These are phyloP conservation scores for Globisporangium uncinulatum DNA, from an alignment of 352 stramenopile species.

Conservation along the genomic window DNA sequence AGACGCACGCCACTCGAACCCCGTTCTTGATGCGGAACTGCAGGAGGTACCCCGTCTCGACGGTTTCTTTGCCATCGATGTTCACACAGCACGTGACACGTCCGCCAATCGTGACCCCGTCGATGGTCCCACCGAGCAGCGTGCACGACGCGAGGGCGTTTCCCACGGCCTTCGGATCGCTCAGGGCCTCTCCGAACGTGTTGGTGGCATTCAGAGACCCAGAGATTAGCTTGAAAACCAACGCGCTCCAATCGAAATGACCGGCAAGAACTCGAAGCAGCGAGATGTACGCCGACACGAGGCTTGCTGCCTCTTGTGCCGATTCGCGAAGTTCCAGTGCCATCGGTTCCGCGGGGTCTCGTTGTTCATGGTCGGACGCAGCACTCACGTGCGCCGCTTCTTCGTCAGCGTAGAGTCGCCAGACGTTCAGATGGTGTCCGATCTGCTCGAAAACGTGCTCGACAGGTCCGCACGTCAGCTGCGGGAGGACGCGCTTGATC, in stretches of 20 bases:
- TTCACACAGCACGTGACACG: slow-evolving; percentile 70
- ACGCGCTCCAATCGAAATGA: slow-evolving; percentile 25
- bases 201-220: slow-evolving; percentile 9
- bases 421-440: slow-evolving; percentile 33
- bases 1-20: slow-evolving; percentile 37
- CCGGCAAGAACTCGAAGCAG: slow-evolving; percentile 31
- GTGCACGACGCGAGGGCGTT: slow-evolving; percentile 33
- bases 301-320: slow-evolving; percentile 30
- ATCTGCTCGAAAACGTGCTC: slow-evolving; percentile 33
- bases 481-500: slow-evolving; percentile 23
- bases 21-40: slow-evolving; percentile 39
- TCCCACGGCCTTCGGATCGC: slow-evolving; percentile 10
- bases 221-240: slow-evolving; percentile 24
- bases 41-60: slow-evolving; percentile 64
- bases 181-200: background rate
- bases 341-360: background rate
- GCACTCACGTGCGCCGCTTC: background rate
- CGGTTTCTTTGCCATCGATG: slow-evolving; percentile 65
- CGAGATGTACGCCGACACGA: slow-evolving; percentile 41
- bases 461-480: slow-evolving; percentile 20
- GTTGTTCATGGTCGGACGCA: background rate
- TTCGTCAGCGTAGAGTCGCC: slow-evolving; percentile 24
- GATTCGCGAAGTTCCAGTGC: slow-evolving; percentile 38
- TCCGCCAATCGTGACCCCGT: slow-evolving; percentile 39
- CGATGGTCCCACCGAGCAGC: slow-evolving; percentile 52